Evolutionary conservation across 1,284 basidiomycete species (phyloP), one percentile per base, ranked within the genome.

Genomic region (Spongispora temasekensis): DNA sequence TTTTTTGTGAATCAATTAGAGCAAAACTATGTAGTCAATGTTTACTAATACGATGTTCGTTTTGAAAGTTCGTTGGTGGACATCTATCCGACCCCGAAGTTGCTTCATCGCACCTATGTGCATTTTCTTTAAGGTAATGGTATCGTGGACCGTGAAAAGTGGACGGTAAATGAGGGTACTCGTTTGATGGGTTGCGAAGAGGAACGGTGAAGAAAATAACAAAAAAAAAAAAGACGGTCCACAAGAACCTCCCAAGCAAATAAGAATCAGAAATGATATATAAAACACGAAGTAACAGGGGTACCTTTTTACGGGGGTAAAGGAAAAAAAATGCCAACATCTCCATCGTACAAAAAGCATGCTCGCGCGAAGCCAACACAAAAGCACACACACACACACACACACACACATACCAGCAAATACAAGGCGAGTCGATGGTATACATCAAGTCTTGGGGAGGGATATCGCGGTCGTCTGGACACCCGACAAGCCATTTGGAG

Each of bases 391-490:
- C 5, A 66, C 21, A 55, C 17, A 28, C 60, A 42, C 9, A 58
- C 35, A 31, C 23, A 17, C n/a, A 17, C 17, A 30, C 17, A 8
- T 15, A 42, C 21, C n/a, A 10, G 37, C 31, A n/a, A n/a, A n/a
- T n/a, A n/a, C n/a, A n/a, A n/a, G n/a, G n/a, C n/a, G n/a, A n/a
- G 31, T 12, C 32, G 19, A 30, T 53, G 35, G n/a, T n/a, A n/a
- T n/a, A n/a, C 17, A 21, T 71, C 57, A 71, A 7, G 64, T 35
- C 56, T 58, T 75, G n/a, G 71, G 71, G 4, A 71, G 69, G 31
- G 72, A 73, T 60, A 73, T 73, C n/a, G 68, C 48, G 4, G 64
- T 15, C 1, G 61, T 66, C 50, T 75, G 73, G 58, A 73, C 64
- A 52, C 51, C 62, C 35, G 71, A 56, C 32, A 64, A 4, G 3